A percentile compares a stretch with the other conserved stretches of the same genome.
These are phyloP conservation scores for Candida insectorum DNA, from an alignment of 805 yeast genomes.

Conservation along the genomic window DNA sequence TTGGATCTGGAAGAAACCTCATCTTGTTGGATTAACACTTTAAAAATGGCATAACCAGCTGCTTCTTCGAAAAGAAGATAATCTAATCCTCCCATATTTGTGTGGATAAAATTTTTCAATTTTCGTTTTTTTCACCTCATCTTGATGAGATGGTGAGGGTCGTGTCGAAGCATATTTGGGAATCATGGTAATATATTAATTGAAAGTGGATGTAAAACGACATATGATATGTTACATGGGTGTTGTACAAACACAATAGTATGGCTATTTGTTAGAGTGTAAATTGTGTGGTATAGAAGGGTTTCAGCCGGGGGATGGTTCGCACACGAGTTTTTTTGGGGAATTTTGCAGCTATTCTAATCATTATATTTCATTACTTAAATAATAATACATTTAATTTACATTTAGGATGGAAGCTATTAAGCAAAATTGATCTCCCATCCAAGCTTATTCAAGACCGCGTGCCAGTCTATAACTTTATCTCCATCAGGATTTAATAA, in stretches of 20 bases:
- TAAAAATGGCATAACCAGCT: conserved; percentile 95
- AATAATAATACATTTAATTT: neutral
- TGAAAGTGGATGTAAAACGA: neutral
- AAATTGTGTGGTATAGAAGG: too few species aligned
- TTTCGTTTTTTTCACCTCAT: neutral
- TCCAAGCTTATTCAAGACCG: conserved; percentile 58
- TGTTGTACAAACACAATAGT: too few species aligned
- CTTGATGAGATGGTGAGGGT: neutral
- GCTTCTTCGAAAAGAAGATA: conserved; percentile 97
- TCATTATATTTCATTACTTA: neutral
- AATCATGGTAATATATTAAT: neutral
- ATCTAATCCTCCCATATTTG: conserved; percentile 68
- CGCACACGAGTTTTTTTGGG: too few species aligned
- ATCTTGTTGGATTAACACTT: conserved; percentile 91
- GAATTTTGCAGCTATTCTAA: too few species aligned
- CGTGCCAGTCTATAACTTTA: conserved; percentile 69
- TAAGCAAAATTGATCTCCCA: conserved; percentile 81
- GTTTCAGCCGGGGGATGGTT: too few species aligned
- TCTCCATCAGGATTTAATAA: conserved; percentile 48
- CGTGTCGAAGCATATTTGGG: neutral
- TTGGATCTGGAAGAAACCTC: conserved; percentile 86
- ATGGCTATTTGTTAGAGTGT: too few species aligned
- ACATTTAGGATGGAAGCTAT: too few species aligned
- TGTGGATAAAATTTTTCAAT: conserved; percentile 6
- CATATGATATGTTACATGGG: too few species aligned